Conservation (phyloP, 1,284 basidiomycete species). For the Ceratobasidium sp. region DNA sequence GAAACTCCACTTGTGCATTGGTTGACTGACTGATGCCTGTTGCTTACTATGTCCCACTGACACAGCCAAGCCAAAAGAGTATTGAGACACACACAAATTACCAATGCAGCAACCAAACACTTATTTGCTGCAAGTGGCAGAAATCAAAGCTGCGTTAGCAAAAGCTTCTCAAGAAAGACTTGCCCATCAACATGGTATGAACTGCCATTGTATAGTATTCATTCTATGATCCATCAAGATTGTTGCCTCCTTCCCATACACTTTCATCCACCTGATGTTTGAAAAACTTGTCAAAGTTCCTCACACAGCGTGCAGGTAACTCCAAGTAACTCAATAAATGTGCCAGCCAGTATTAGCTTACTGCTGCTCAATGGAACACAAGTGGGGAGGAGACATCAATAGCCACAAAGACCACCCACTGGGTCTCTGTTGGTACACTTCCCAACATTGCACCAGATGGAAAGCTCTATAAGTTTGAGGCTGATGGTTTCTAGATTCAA, state of each 20-base stretch:
- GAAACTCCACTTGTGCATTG: slow-evolving; percentile 47
- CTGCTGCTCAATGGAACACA: slow-evolving; percentile 45
- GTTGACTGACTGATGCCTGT: slow-evolving; percentile 47
- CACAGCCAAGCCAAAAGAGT: background rate
- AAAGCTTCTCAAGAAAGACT: slow-evolving; percentile 41
- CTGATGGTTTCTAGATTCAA: slow-evolving; percentile 50
- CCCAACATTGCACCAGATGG: slow-evolving; percentile 46
- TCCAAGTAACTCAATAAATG: slow-evolving; percentile 47
- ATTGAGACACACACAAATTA: slow-evolving; percentile 41
- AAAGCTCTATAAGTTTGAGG: slow-evolving; percentile 48
- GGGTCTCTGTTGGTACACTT: slow-evolving; percentile 45
- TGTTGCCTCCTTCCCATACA: slow-evolving; percentile 44
- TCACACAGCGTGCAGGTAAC: slow-evolving; percentile 47
- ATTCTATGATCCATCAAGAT: slow-evolving; percentile 44
- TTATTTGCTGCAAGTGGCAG: slow-evolving; percentile 25
- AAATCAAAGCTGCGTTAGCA: slow-evolving; percentile 39
- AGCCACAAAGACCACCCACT: slow-evolving; percentile 46
- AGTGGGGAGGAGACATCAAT: slow-evolving; percentile 47
- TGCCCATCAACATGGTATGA: slow-evolving; percentile 45
- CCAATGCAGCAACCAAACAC: slow-evolving; percentile 36
- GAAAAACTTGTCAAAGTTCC: slow-evolving; percentile 9
- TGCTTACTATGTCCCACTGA: slow-evolving; percentile 45
- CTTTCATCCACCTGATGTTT: slow-evolving; percentile 49
- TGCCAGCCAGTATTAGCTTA: slow-evolving; percentile 36
- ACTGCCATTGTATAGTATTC: slow-evolving; percentile 41